Evolutionary conservation across 352 stramenopile species (phyloP).

Genomic region (Saprolegnia parasitica): DNA sequence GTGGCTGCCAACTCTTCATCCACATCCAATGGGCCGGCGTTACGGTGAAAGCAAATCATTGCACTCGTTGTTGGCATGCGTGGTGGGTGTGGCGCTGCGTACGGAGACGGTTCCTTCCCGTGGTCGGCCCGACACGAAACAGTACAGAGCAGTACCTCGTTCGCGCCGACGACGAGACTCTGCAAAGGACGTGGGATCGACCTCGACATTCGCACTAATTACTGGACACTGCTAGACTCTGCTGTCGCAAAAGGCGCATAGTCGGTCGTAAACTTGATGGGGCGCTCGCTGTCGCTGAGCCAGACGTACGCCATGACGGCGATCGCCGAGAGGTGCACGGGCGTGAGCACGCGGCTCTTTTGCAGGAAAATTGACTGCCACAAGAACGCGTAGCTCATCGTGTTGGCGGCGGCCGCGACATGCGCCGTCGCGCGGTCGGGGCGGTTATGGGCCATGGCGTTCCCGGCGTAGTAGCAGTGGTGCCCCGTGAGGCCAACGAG

Average conservation of each 20-base stretch:
- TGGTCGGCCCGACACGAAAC: too few species aligned
- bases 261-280: conserved; percentile 18
- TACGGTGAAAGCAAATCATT: too few species aligned
- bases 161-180: too few species aligned
- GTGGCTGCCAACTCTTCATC: too few species aligned
- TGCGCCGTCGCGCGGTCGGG: conserved; percentile 14
- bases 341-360: conserved; percentile 15
- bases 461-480: conserved; percentile 11
- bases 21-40: too few species aligned
- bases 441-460: not conserved
- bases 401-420: conserved; percentile 8
- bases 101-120: too few species aligned
- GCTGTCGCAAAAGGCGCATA: not conserved
- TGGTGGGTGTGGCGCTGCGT: too few species aligned
- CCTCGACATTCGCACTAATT: too few species aligned
- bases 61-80: too few species aligned
- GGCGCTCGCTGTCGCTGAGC: conserved; percentile 10
- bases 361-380: conserved; percentile 24
- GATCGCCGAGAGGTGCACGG: conserved; percentile 14
- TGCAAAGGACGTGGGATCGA: too few species aligned
- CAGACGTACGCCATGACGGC: conserved; percentile 21
- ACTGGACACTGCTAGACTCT: too few species aligned
- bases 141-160: too few species aligned
- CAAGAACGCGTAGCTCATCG: conserved; percentile 15
- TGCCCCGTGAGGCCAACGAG: conserved; percentile 22